Evolutionary conservation across 345 rosid genomes (phyloP), one percentile per base, ranked within the genome.

Genomic region (Eucalyptus pumila): DNA sequence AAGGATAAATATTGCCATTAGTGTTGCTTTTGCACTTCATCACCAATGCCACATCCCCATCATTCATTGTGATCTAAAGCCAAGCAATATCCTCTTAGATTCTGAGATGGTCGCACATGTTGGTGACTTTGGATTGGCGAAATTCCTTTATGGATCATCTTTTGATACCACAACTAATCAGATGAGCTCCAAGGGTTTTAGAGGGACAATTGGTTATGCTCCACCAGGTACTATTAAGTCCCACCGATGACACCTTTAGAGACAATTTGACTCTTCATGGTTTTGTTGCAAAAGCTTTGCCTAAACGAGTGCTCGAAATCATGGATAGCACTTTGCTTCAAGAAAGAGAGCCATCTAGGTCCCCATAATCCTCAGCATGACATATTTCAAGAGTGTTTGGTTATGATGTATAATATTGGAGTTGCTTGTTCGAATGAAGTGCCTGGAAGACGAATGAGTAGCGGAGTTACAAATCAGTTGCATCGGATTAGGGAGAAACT

Each of bases 131-230:
- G 80, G 80, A 67, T 15, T 32, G 80, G 80, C 42, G 2, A 67
- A 67, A 32, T 32, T 67, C 80, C 23, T 67, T 32, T 0, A 0
- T 14, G 19, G 34, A 62, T 62, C 72, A 14, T 67, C 80, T 9
- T 17, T 32, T 67, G 34, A 1, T 3, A n/a, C 4, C 1, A 0
- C 23, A 32, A 0, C 56, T 52, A 52, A 52, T 17, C 24, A 17
- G 9, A 52, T 67, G 40, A 32, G 80, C 2, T 67, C 12, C 16
- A 3, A 3, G 80, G 40, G 80, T 32, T 8, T 67, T 32, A 32
- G 80, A 67, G 80, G 80, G 40, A 67, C 40, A n/a, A 67, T 67
- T 0, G 80, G 80, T 15, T 67, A 67, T 32, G 80, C 40, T n/a
- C 7, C 80, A 69, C 80, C 13, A 8, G 24, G 80, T 69, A 69